These are phyloP conservation scores for Geotrichum restrictum DNA, from an alignment of 1,139 yeast species.

Conservation along the genomic window DNA sequence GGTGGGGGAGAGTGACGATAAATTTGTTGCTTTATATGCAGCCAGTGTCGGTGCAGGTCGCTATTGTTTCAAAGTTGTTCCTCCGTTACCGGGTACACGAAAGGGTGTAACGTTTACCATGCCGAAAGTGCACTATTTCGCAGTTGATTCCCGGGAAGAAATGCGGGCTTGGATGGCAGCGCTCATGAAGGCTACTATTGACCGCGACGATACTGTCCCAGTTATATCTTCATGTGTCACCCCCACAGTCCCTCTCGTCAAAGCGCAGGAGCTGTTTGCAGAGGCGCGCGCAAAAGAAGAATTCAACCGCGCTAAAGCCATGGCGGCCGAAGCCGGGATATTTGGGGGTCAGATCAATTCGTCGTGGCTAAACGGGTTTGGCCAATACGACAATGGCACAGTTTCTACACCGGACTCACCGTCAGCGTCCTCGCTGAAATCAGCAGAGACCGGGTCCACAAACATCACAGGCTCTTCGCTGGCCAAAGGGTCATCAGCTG, in stretches of 20 bases:
- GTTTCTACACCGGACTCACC: slow-evolving; percentile 28
- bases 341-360: slow-evolving; percentile 8
- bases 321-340: slow-evolving; percentile 25
- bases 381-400: slow-evolving; percentile 12
- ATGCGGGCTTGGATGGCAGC: slow-evolving; percentile 96
- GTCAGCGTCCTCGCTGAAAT: slow-evolving; percentile 26
- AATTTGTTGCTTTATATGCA: slow-evolving; percentile 78
- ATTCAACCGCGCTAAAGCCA: slow-evolving; percentile 32
- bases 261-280: slow-evolving; percentile 81
- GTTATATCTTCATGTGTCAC: slow-evolving; percentile 92
- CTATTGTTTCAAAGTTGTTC: slow-evolving; percentile 87
- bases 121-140: slow-evolving; percentile 92
- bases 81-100: slow-evolving; percentile 96
- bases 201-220: slow-evolving; percentile 90
- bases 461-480: slow-evolving; percentile 26
- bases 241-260: slow-evolving; percentile 81
- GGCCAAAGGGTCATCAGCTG: neutral
- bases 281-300: slow-evolving; percentile 48
- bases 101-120: slow-evolving; percentile 95
- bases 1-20: slow-evolving; percentile 63
- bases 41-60: slow-evolving; percentile 94
- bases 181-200: slow-evolving; percentile 91
- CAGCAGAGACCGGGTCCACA: slow-evolving; percentile 31
- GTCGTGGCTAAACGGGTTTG: slow-evolving; percentile 17
- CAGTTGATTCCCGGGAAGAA: slow-evolving; percentile 85